Percentiles rank a stretch among this genome's conserved stretches.
Conservation (phyloP, 108 stramenopile genomes). For the Ochromonas danica region DNA sequence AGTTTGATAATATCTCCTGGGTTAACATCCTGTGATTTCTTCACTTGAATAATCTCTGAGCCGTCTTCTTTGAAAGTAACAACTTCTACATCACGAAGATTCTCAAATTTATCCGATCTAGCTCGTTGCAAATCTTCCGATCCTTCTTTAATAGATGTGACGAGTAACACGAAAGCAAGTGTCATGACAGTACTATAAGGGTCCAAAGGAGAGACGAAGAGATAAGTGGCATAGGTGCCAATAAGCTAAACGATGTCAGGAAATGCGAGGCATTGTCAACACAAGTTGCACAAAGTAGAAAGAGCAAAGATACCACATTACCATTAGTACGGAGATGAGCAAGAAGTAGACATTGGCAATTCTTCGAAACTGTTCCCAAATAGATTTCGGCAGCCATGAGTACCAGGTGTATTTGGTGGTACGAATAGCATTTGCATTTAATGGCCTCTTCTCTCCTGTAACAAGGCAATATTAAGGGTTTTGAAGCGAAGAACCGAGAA, state of each 20-base stretch:
- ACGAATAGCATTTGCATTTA: slow-evolving; percentile 9
- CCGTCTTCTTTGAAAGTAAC: slow-evolving; percentile 6
- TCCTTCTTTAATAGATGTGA: slow-evolving; percentile 84
- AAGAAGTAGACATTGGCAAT: slow-evolving; percentile 93
- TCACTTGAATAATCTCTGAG: slow-evolving; percentile 2
- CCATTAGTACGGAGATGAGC: slow-evolving; percentile 83
- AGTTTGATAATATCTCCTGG: slow-evolving; percentile 36
- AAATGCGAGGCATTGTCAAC: not conserved
- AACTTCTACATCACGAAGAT: slow-evolving; percentile 18
- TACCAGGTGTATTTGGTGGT: slow-evolving; percentile 32
- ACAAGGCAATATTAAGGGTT: not conserved
- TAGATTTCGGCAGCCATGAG: slow-evolving; percentile 26
- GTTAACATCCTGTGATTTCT: slow-evolving; percentile 8
- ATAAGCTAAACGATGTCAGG: slow-evolving; percentile 38
- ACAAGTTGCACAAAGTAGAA: not conserved
- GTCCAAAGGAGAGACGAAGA: slow-evolving; percentile 75
- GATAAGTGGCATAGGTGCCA: slow-evolving; percentile 68
- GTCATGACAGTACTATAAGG: slow-evolving; percentile 92
- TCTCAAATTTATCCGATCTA: slow-evolving; percentile 63
- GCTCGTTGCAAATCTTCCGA: slow-evolving; percentile 81
- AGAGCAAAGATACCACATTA: slow-evolving; percentile 31
- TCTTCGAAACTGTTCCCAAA: slow-evolving; percentile 57
- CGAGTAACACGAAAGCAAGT: slow-evolving; percentile 73
- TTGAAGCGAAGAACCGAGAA: too few relatives aligned
- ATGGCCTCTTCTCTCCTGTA: not conserved